Evolutionary conservation across 192 early-diverging fungal species (phyloP).

Genomic region (Blastocladiella britannica): DNA sequence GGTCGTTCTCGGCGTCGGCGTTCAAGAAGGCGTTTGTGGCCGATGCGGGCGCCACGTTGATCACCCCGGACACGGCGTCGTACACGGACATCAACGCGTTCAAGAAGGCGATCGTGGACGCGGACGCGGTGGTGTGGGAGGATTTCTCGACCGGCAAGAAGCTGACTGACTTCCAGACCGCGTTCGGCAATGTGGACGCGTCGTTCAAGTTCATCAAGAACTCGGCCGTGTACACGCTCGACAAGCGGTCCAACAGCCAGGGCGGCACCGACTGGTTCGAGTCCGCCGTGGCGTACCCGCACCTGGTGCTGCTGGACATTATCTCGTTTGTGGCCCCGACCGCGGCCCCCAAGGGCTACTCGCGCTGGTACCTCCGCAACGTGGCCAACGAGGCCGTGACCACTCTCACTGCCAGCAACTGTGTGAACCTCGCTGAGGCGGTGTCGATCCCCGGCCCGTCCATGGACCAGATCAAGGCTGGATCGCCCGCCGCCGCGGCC

Average conservation of each 20-base stretch:
- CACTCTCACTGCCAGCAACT: conserved; percentile 25
- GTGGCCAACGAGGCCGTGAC: conserved; percentile 31
- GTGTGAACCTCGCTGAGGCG: conserved; percentile 14
- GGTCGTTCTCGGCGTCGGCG: conserved; percentile 26
- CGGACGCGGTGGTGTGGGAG: conserved; percentile 51
- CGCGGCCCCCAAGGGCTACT: conserved; percentile 20
- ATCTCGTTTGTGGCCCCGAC: conserved; percentile 38
- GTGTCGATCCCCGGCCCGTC: background rate
- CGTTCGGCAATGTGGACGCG: conserved; percentile 24
- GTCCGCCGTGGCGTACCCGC: conserved; percentile 36
- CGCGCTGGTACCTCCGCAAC: conserved; percentile 49
- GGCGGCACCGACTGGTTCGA: conserved; percentile 55
- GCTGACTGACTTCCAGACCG: conserved; percentile 25
- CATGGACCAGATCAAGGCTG: background rate
- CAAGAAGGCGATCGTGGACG: conserved; percentile 24
- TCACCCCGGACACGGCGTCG: conserved; percentile 15
- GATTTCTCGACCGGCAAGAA: conserved; percentile 20
- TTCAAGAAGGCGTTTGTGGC: conserved; percentile 36
- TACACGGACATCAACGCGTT: conserved; percentile 23
- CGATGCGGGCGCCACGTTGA: conserved; percentile 45
- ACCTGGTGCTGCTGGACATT: conserved; percentile 48
- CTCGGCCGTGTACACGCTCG: conserved; percentile 41
- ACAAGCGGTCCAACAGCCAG: conserved; percentile 34
- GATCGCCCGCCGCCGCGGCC: background rate
- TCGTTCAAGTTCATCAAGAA: conserved; percentile 41